Evolutionary conservation across 2,329 filamentous ascomycete genomes (phyloP).

Genomic region (Metarhizium robertsii): DNA sequence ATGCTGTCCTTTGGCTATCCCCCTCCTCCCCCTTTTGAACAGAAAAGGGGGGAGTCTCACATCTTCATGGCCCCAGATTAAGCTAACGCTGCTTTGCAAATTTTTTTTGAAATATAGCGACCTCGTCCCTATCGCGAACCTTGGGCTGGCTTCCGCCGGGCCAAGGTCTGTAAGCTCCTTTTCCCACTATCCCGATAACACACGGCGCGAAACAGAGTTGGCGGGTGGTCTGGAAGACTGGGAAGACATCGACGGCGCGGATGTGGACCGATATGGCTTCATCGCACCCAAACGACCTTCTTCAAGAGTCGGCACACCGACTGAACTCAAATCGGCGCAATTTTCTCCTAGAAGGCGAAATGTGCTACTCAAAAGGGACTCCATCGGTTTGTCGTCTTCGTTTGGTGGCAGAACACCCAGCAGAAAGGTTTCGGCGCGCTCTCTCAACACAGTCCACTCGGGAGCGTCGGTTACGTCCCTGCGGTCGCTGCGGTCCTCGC

Average conservation of each 20-base stretch:
- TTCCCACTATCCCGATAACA: slow-evolving; percentile 30
- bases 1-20: slow-evolving; percentile 40
- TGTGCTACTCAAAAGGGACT: slow-evolving; percentile 30
- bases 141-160: slow-evolving; percentile 24
- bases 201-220: slow-evolving; percentile 34
- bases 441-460: slow-evolving; percentile 48
- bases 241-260: slow-evolving; percentile 51
- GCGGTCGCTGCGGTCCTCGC: slow-evolving; percentile 44
- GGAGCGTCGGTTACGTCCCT: slow-evolving; percentile 41
- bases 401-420: slow-evolving; percentile 36
- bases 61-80: not conserved
- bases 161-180: slow-evolving; percentile 34
- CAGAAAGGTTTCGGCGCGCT: slow-evolving; percentile 48
- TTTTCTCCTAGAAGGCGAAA: slow-evolving; percentile 37
- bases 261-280: slow-evolving; percentile 62
- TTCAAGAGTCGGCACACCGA: slow-evolving; percentile 31
- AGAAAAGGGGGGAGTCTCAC: not conserved
- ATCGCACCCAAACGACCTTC: slow-evolving; percentile 37
- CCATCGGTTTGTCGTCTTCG: slow-evolving; percentile 28
- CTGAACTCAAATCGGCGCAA: slow-evolving; percentile 31
- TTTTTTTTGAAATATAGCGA: slow-evolving; percentile 12
- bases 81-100: not conserved
- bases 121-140: slow-evolving; percentile 14
- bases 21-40: not conserved
- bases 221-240: slow-evolving; percentile 57